phyloP scores from a whole-genome alignment of 2,329 filamentous ascomycete genomes.

The Sarocladium strictum region DNA sequence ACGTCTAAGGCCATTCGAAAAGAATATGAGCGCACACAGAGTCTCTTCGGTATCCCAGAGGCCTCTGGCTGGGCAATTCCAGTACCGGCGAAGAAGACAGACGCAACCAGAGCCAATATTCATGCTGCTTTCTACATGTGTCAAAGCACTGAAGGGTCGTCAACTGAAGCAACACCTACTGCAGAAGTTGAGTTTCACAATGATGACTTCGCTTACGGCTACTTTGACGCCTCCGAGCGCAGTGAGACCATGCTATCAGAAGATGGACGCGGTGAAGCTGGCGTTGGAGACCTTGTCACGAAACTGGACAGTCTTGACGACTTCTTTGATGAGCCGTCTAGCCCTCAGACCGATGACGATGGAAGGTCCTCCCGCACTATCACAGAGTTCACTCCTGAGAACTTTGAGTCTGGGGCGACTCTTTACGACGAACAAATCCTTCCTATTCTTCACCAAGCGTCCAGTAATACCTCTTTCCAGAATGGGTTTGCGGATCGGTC shows the following conservation, averaged over 20 bases:
- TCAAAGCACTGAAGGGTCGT: conserved; percentile 56
- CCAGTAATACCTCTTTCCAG: conserved; percentile 74
- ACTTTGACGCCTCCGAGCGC: conserved; percentile 66
- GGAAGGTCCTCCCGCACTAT: conserved; percentile 56
- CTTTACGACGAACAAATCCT: conserved; percentile 91
- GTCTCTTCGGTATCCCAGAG: conserved; percentile 93
- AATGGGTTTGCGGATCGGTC: conserved; percentile 78
- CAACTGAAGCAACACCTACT: conserved; percentile 59
- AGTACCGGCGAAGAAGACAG: conserved; percentile 83
- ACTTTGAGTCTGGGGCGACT: conserved; percentile 69
- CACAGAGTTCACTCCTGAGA: conserved; percentile 59
- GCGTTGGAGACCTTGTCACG: conserved; percentile 68
- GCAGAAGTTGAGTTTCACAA: conserved; percentile 88
- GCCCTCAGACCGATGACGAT: conserved; percentile 52
- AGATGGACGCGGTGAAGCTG: conserved; percentile 65
- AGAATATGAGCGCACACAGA: conserved; percentile 91
- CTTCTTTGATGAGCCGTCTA: conserved; percentile 68
- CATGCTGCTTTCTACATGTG: conserved; percentile 96
- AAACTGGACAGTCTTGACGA: conserved; percentile 76
- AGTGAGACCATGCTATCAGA: conserved; percentile 93
- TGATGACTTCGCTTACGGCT: conserved; percentile 80
- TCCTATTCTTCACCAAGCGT: conserved; percentile 83
- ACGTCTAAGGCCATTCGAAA: conserved; percentile 83
- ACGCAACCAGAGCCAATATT: conserved; percentile 81
- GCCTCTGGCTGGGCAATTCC: conserved; percentile 95